Base-by-base conservation (phyloP, 441 rosid species). In the Eutrema salsugineum region DNA sequence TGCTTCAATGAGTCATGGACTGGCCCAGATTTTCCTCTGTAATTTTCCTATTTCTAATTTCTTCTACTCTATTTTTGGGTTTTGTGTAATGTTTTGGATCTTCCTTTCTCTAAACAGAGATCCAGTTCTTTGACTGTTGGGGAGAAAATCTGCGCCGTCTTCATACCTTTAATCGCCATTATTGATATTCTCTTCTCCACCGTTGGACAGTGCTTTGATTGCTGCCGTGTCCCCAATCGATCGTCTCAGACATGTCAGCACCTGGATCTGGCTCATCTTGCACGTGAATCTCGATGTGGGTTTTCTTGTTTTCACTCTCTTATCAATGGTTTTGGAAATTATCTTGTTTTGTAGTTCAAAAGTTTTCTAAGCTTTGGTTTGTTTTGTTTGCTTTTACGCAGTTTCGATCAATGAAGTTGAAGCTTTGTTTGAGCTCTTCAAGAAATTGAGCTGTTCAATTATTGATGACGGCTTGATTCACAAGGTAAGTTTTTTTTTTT, bases 321-420 rank as follows among this genome's bases (percentile, higher is more conserved):
- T 35, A 14, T 54, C 22, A 62, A 24, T 68, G 65, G 63, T 68
- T 38, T 33, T 39, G 3, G 0, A 1, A 57, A 8, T 42, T 39
- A 39, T 15, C 28, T 30, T 61, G 40, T 27, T 47, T 50, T 2
- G 24, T 55, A 16, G 47, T 56, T 30, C 2, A 11, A 15, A 30
- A 40, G 36, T 30, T 46, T 49, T 3, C 6, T n/a, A n/a, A 32
- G 8, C 22, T 43, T 59, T 49, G 43, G 30, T 42, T 43, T 65
- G 7, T 27, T 57, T 61, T 79, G 83, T 86, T n/a, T n/a, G n/a
- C n/a, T n/a, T n/a, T n/a, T n/a, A n/a, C n/a, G n/a, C n/a, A 91
- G 96, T 93, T 80, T 76, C 90, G 8, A 83, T 89, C 27, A 91
- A 87, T 61, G 97, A 91, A 75, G 77, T 93, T 77, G 93, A 91